phyloP scores from a whole-genome alignment of 768 basidiomycete species.

The Kwoniella sp. region DNA sequence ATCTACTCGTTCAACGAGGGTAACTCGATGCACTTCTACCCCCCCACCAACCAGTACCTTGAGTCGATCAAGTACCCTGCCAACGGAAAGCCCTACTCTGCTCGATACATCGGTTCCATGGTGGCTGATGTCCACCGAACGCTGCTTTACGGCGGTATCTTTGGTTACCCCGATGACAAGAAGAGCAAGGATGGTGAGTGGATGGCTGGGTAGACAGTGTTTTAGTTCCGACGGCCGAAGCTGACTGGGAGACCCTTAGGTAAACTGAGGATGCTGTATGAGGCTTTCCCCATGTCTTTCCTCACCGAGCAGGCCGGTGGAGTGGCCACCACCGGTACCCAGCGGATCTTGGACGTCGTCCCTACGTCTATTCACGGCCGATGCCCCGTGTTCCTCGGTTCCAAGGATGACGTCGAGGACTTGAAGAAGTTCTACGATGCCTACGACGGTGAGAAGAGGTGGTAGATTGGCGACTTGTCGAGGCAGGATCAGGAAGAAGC shows the following conservation, averaged over 20 bases:
- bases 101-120: constrained; percentile 88
- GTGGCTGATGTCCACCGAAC: constrained; percentile 92
- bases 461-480: constrained; percentile 12
- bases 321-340: constrained; percentile 89
- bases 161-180: constrained; percentile 96
- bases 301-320: constrained; percentile 96
- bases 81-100: constrained; percentile 54
- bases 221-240: too few species aligned
- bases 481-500: neutral
- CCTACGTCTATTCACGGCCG: constrained; percentile 86
- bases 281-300: constrained; percentile 97
- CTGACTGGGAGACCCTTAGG: too few species aligned
- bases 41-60: constrained; percentile 70
- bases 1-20: constrained; percentile 99
- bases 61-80: constrained; percentile 61
- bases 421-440: constrained; percentile 74
- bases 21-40: constrained; percentile 96
- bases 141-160: constrained; percentile 94
- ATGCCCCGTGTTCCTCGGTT: constrained; percentile 87
- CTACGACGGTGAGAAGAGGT: constrained; percentile 42
- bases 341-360: constrained; percentile 84
- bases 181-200: constrained; percentile 70
- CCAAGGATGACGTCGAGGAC: constrained; percentile 87
- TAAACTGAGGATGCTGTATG: constrained; percentile 89
- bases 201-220: too few species aligned